Base-by-base conservation (phyloP, 805 yeast genomes). In the Metahyphopichia silvanorum region DNA sequence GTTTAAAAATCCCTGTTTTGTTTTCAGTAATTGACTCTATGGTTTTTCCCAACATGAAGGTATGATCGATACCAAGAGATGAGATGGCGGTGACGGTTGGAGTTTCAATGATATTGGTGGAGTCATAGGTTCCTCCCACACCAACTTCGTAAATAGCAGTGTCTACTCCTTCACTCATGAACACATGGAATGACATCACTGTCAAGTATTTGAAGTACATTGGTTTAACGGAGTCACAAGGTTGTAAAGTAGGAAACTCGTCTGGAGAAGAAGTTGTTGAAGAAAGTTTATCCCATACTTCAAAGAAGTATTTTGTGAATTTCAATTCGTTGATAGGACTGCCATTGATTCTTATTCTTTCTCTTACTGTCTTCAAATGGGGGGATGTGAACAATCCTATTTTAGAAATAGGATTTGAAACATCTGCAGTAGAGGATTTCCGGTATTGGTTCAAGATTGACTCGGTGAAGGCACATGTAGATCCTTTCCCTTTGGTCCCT, bases 401-500 rank as follows among this genome's bases (percentile, higher is more conserved):
- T 55, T 86, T 86, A 13, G 59, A 55, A 34, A 82, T 62, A 19
- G 54, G 46, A 9, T 16, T 14, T 17, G 31, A 10, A 16, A 21
- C 21, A n/a, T 36, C 30, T 18, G 29, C 28, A 20, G 39, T 35
- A 21, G 45, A 47, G 4, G 34, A 16, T 25, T 42, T 39, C 17
- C 59, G 63, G 48, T 86, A 86, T 51, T 86, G 86, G 6, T 60
- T 51, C 39, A 94, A 58, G 24, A 94, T 86, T 2, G 93, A 78
- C 48, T 86, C 85, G 2, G 88, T 77, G 53, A 93, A 93, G 0
- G 98, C 96, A 59, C 97, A 91, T 0, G 98, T 91, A 1, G 97
- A 88, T 1, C 99, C 99, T 62, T 93, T 93, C 10, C 99, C 99
- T 56, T 93, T 93, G 1, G 99, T 93, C 14, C 99, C 99, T 0